Base-by-base conservation (phyloP, 2,329 filamentous ascomycete species). In the Venturia carpophila region DNA sequence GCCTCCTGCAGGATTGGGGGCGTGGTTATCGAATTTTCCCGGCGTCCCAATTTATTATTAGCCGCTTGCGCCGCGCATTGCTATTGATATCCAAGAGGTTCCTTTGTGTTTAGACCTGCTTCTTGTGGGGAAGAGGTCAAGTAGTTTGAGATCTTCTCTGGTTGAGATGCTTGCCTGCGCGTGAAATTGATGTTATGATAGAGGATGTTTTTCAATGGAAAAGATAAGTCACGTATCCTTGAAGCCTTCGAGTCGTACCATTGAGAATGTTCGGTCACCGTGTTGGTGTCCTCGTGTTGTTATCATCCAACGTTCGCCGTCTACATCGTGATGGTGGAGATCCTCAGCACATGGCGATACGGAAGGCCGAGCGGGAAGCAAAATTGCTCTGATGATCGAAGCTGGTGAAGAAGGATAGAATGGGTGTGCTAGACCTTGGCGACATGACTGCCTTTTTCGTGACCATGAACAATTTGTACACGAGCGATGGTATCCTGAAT, bases 301-400 rank as follows among this genome's bases (percentile, higher is more conserved):
- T 34, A 34, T 34, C 30, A 6, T 34, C 3, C 30, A 34, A 3
- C 30, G 30, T 34, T 34, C 6, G 30, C 6, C 3, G 30, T 34
- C 30, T 3, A 34, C 3, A 34, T 34, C 3, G 30, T 34, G 30
- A 34, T 34, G 3, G 30, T 34, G 30, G 6, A 34, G 30, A 34
- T 91, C 55, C 89, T 92, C 71, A 79, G 91, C 2, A 80, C 92
- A 11, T 92, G 89, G 89, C 83, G 89, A 39, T 92, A 86, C 69
- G 89, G 89, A 21, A n/a, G n/a, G n/a, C n/a, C n/a, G n/a, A 92
- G 21, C 6, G 45, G 6, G n/a, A 47, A 47, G 45, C 5, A 47
- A 2, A 47, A 47, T 17, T 21, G n/a, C 17, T n/a, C 39, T n/a
- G 47, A 5, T 24, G 7, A 47, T 47, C 45, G 7, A 47, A 21